Evolutionary conservation across 2,329 filamentous ascomycete genomes (phyloP).

Genomic region (Ceratocystis harringtonii): DNA sequence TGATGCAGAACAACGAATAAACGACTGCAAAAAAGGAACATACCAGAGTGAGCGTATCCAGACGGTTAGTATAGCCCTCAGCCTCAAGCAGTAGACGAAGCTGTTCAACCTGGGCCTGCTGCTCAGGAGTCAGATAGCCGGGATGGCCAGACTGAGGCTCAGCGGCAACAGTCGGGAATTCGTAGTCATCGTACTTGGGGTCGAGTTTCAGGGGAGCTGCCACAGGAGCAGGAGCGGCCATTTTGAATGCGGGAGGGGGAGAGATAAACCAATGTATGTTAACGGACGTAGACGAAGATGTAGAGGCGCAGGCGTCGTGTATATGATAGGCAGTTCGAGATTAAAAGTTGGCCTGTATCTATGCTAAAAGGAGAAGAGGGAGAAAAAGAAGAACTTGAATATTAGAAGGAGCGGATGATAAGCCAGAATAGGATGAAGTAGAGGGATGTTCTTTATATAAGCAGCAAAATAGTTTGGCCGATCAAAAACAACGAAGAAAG

Average conservation of each 20-base stretch:
- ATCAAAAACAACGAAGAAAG: background rate
- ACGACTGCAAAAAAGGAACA: conserved; percentile 22
- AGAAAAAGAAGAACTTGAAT: background rate
- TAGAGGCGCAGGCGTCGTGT: background rate
- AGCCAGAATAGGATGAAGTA: background rate
- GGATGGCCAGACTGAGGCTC: conserved; percentile 62
- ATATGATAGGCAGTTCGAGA: conserved; percentile 1
- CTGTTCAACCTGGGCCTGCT: conserved; percentile 81
- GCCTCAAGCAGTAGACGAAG: conserved; percentile 72
- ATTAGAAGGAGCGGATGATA: background rate
- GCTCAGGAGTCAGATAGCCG: conserved; percentile 69
- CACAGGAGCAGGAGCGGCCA: conserved; percentile 12
- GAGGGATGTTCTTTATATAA: background rate
- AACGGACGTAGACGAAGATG: background rate
- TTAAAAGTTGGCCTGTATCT: background rate
- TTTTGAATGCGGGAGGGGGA: conserved; percentile 6
- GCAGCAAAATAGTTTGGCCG: background rate
- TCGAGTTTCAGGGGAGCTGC: conserved; percentile 41
- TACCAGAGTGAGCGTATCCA: conserved; percentile 88
- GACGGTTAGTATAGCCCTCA: conserved; percentile 63
- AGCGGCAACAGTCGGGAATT: conserved; percentile 69
- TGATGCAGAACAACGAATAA: background rate
- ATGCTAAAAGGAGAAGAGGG: background rate
- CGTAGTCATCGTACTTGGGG: conserved; percentile 91
- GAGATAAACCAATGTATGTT: background rate